Percentiles rank a stretch among this genome's conserved stretches.
Conservation (phyloP, 129 eudicot genomes). For the Oenanthe sinensis region DNA sequence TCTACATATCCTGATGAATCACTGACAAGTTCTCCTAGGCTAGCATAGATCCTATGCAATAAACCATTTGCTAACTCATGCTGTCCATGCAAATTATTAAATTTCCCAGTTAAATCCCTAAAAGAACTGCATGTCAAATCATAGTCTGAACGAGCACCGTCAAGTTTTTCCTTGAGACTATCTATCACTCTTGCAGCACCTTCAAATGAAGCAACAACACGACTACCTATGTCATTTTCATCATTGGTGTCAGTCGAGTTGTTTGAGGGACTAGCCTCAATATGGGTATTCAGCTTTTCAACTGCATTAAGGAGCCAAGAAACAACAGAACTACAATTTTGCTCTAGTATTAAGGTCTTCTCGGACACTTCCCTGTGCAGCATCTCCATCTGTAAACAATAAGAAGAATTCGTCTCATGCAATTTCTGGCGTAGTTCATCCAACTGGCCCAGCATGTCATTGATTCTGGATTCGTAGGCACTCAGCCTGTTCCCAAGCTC, state of each 20-base stretch:
- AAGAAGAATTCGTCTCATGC: constrained; percentile 28
- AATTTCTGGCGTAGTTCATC: constrained; percentile 35
- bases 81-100: constrained; percentile 34
- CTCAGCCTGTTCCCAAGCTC: constrained; percentile 41
- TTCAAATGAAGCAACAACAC: constrained; percentile 36
- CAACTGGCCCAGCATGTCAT: constrained; percentile 42
- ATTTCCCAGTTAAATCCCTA: constrained; percentile 32
- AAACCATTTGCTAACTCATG: constrained; percentile 33
- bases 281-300: constrained; percentile 41
- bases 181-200: constrained; percentile 51
- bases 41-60: constrained; percentile 46
- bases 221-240: constrained; percentile 24
- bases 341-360: constrained; percentile 21
- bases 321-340: constrained; percentile 27
- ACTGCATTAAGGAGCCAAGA: constrained; percentile 21
- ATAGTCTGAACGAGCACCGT: constrained; percentile 38
- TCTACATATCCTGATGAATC: constrained; percentile 25
- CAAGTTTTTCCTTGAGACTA: constrained; percentile 40
- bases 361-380: constrained; percentile 33
- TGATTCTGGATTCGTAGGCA: constrained; percentile 33
- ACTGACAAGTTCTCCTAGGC: constrained; percentile 47
- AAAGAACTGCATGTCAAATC: constrained; percentile 21
- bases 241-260: constrained; percentile 2
- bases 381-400: constrained; percentile 26
- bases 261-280: constrained; percentile 13